Conservation (phyloP, 164 flowering plant genomes). For the Magnolia kwangsiensis region DNA sequence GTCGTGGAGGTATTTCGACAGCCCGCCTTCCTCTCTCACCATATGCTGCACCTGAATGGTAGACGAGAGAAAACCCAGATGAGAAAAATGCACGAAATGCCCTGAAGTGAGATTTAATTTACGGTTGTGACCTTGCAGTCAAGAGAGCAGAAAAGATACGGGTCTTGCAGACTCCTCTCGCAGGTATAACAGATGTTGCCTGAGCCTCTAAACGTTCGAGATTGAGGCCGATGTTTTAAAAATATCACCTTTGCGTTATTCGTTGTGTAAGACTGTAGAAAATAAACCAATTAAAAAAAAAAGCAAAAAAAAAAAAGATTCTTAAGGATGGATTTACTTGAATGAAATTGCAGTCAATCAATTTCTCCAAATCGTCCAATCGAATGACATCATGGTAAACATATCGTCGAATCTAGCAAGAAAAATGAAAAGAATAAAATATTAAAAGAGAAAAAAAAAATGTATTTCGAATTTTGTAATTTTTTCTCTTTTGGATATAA, state of each 20-base stretch:
- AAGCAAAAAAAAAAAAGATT: neutral
- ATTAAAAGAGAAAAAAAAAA: neutral
- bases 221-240: constrained; percentile 64
- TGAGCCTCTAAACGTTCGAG: constrained; percentile 51
- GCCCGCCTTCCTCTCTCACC: constrained; percentile 35
- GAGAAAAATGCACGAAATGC: constrained; percentile 10
- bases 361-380: constrained; percentile 58
- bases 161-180: constrained; percentile 65
- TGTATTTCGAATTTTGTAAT: neutral
- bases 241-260: constrained; percentile 82
- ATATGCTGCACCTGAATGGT: constrained; percentile 50
- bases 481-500: neutral
- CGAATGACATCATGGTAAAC: constrained; percentile 86
- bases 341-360: constrained; percentile 66
- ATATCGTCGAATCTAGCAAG: constrained; percentile 66
- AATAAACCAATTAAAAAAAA: neutral
- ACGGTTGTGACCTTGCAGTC: constrained; percentile 64
- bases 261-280: constrained; percentile 55
- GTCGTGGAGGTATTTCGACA: constrained; percentile 38
- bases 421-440: neutral
- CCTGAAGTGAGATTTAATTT: neutral
- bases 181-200: constrained; percentile 67
- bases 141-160: constrained; percentile 70
- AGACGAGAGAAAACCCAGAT: neutral
- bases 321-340: constrained; percentile 39